Evolutionary conservation across 805 yeast genomes (phyloP), one percentile per base, ranked within the genome.

Genomic region (Barnettozyma sucrosica): DNA sequence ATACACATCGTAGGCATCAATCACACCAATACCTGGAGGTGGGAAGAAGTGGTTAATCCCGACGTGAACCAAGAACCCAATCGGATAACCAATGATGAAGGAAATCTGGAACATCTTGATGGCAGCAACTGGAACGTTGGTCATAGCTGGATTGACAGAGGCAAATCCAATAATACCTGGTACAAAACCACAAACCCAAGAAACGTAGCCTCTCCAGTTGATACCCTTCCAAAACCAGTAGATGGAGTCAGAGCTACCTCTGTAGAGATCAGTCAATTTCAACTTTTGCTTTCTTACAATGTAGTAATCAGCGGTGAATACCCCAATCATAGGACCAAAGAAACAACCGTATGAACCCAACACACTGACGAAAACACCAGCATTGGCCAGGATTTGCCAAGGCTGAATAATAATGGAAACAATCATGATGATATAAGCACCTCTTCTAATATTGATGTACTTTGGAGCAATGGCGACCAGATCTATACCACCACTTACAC

Each of bases 351-450:
- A 60, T 0, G 64, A 58, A 19, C 55, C 49, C 19, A 60, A 44
- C 2, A 57, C 62, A 25, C 33, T 47, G 5, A 55, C 10, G 36
- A 60, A 60, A 16, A 60, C 62, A n/a, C 48, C n/a, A 2, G 63
- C 58, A 42, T 55, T 58, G 3, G 58, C 58, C 34, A 58, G 11
- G 24, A 60, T 58, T 44, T 59, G 61, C 95, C 95, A 87, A 32
- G 95, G 95, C 56, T 88, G 83, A 53, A 85, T 82, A 46, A 80
- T 77, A 51, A 81, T 71, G 0, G 87, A 87, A 51, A 86, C 66
- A 11, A 71, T 67, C 14, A 90, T 90, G 65, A 89, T 83, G 45
- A 88, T 66, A 59, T 84, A 59, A 2, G 70, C 80, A 56, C 85
- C 86, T 58, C 88, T 72, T 60, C 80, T 71, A 45, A 80, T 79